phyloP scores from a whole-genome alignment of 768 basidiomycete species.

The Serendipita sp. region DNA sequence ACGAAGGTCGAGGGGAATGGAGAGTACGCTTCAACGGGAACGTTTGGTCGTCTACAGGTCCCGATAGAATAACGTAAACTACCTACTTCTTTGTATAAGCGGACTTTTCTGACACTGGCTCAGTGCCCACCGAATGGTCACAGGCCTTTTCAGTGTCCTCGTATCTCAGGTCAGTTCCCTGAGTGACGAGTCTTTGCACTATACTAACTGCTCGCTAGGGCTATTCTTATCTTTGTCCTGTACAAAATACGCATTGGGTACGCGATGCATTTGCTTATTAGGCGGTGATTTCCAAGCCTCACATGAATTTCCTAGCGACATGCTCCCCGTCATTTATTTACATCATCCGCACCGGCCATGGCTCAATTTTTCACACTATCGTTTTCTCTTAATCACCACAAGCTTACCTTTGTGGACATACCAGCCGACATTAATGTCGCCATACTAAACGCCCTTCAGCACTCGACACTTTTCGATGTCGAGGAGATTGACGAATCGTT shows the following conservation, averaged over 20 bases:
- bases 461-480: neutral
- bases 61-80: neutral
- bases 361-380: neutral
- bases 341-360: neutral
- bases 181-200: neutral
- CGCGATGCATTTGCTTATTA: neutral
- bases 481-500: neutral
- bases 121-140: neutral
- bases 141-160: neutral
- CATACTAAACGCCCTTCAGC: neutral
- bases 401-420: neutral
- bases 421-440: neutral
- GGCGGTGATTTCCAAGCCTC: neutral
- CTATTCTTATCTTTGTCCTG: neutral
- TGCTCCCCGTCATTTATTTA: neutral
- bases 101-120: neutral
- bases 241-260: constrained; percentile 2
- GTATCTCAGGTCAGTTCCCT: neutral
- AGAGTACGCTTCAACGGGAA: neutral
- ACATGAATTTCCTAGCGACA: neutral
- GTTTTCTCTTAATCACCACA: neutral
- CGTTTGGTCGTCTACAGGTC: neutral
- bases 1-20: neutral
- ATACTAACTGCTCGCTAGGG: neutral
- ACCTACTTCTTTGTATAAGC: neutral